Conservation (phyloP, 441 rosid genomes). For the Bruguiera hainesii region DNA sequence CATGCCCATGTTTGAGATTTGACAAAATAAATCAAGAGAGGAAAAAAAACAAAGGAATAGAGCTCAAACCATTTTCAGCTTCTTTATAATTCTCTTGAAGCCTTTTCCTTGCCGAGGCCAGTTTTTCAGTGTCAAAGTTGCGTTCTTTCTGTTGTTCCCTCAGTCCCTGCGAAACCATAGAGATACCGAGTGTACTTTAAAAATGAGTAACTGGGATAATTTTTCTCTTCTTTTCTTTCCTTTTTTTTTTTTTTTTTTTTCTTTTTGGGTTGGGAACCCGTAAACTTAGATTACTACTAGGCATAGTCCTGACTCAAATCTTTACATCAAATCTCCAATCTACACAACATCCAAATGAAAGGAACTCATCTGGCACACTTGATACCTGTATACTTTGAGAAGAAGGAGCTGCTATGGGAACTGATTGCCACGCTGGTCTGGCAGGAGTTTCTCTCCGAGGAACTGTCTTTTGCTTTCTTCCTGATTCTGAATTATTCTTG, state of each 20-base stretch:
- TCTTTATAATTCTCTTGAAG: slow-evolving; percentile 84
- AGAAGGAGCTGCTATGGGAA: slow-evolving; percentile 37
- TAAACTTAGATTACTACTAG: background rate
- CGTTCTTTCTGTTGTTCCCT: slow-evolving; percentile 54
- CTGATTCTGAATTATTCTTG: slow-evolving; percentile 66
- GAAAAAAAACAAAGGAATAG: background rate
- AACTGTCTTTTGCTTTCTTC: slow-evolving; percentile 49
- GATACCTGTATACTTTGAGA: slow-evolving; percentile 50
- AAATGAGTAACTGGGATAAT: background rate
- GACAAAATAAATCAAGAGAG: background rate
- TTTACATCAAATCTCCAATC: slow-evolving; percentile 8
- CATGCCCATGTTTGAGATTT: background rate
- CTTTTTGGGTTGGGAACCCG: too few species aligned
- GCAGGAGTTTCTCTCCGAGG: slow-evolving; percentile 52
- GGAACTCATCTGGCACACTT: slow-evolving; percentile 1
- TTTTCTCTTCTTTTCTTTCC: too few species aligned
- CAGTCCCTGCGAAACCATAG: slow-evolving; percentile 50
- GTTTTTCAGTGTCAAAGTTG: slow-evolving; percentile 55
- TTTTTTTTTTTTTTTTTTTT: too few species aligned
- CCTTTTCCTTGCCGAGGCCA: slow-evolving; percentile 76
- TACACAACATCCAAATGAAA: slow-evolving; percentile 23
- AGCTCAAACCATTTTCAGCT: slow-evolving; percentile 79
- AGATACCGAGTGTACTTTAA: background rate
- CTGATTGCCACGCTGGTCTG: slow-evolving; percentile 36
- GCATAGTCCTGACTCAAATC: background rate